Base-by-base conservation (phyloP, 441 rosid species). In the Populus tomentosa region DNA sequence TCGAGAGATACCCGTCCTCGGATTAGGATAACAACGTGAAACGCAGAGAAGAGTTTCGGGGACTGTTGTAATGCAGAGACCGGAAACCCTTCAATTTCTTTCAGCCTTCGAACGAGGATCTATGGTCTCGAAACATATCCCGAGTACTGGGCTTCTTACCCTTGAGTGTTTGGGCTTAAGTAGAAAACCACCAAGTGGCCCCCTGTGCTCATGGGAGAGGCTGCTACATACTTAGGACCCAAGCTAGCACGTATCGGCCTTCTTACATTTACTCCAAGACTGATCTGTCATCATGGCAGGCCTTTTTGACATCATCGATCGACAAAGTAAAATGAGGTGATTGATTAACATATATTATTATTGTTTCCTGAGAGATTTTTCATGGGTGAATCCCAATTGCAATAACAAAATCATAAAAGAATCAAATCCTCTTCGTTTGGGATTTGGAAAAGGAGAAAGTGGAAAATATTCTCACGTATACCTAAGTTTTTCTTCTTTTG, bases 381-480 rank as follows among this genome's bases (percentile, higher is more conserved):
- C 9, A 3, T 33, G 4, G 50, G 24, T 35, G 76, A 78, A 59
- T 71, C 70, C 35, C 77, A 53, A 73, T 30, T 13, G 13, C 53
- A 75, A 70, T 67, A 73, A 8, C 23, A 32, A 74, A 66, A 26
- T 0, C 8, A 6, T 2, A 9, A 24, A 35, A 11, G 59, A 69
- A 72, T 72, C 73, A 56, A 46, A 66, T 33, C 59, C 59, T 23
- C 63, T 38, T 38, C 20, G 71, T 76, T 80, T 69, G 84, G 86
- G 84, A 84, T 80, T 76, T 76, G 83, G 36, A 61, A 82, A 85
- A 82, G 65, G 77, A 84, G 35, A 33, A 80, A 81, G 82, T 59
- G 67, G 67, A 68, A 14, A 21, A 38, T 86, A 70, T 82, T 82
- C 82, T 84, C 87, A 72, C 85, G 84, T 66, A 36, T 66, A 72